These are phyloP conservation scores for Mycena epipterygia DNA, from an alignment of 768 basidiomycete species.

Conservation along the genomic window DNA sequence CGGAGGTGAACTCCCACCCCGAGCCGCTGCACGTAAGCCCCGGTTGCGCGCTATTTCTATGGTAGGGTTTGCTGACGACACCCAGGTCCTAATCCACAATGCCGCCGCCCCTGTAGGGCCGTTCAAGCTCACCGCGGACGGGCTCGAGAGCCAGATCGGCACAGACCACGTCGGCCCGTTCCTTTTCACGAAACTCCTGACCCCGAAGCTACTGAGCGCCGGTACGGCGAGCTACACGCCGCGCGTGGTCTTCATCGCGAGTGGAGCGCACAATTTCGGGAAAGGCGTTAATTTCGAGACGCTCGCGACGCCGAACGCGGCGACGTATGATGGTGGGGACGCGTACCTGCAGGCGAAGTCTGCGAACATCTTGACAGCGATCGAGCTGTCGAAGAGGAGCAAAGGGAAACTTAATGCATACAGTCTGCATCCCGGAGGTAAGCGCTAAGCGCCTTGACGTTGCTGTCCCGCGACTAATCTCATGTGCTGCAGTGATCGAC, in stretches of 20 bases:
- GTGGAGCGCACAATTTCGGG: background rate
- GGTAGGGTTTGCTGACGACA: too few species aligned
- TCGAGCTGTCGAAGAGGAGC: background rate
- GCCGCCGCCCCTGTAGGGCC: background rate
- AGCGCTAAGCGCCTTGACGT: too few species aligned
- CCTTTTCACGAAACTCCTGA: background rate
- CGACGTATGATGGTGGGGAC: background rate
- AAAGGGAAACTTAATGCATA: background rate
- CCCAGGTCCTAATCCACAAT: background rate
- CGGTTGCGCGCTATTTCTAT: too few species aligned
- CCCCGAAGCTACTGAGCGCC: background rate
- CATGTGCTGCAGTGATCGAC: background rate
- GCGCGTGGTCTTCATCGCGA: background rate
- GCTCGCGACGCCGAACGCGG: background rate
- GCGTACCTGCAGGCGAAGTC: background rate
- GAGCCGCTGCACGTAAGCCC: background rate
- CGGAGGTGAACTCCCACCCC: background rate
- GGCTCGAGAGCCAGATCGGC: background rate
- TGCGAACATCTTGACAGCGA: background rate
- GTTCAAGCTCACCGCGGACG: background rate
- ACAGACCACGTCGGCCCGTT: background rate
- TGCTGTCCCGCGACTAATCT: too few species aligned
- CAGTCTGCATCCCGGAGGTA: constrained; percentile 1
- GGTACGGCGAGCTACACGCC: background rate
- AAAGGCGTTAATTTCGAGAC: background rate